Percentiles rank a stretch among this genome's conserved stretches.
phyloP scores from a whole-genome alignment of 768 basidiomycete species.

The Mycena filopes region DNA sequence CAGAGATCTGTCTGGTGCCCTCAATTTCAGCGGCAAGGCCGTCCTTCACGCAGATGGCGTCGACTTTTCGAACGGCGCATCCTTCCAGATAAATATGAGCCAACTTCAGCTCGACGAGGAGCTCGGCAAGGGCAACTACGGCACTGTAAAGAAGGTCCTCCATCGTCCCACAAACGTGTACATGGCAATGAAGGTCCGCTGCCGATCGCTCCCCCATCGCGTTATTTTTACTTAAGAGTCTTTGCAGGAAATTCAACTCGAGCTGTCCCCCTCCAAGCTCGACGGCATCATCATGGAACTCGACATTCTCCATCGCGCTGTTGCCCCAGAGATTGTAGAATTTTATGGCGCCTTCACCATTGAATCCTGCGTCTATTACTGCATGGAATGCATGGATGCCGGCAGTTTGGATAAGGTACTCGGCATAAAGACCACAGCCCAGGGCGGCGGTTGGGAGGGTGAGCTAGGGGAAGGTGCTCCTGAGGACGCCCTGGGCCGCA shows the following conservation, averaged over 20 bases:
- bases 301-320: slow-evolving; percentile 95
- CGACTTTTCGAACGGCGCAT: slow-evolving; percentile 88
- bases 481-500: slow-evolving; percentile 85
- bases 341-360: slow-evolving; percentile 99
- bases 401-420: slow-evolving; percentile 91
- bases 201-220: slow-evolving; percentile 22
- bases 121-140: slow-evolving; percentile 96
- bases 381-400: slow-evolving; percentile 99
- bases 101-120: slow-evolving; percentile 93
- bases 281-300: slow-evolving; percentile 99
- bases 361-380: slow-evolving; percentile 99
- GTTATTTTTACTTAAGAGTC: slow-evolving; percentile 19
- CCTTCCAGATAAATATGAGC: slow-evolving; percentile 94
- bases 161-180: slow-evolving; percentile 94
- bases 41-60: slow-evolving; percentile 89
- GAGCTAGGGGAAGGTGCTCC: slow-evolving; percentile 58
- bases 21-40: slow-evolving; percentile 94
- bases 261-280: slow-evolving; percentile 92
- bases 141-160: slow-evolving; percentile 94
- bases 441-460: slow-evolving; percentile 32
- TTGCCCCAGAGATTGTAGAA: slow-evolving; percentile 92
- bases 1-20: slow-evolving; percentile 95
- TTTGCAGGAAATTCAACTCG: slow-evolving; percentile 93
- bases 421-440: slow-evolving; percentile 42
- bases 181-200: slow-evolving; percentile 97